Evolutionary conservation across 495 filamentous ascomycete genomes (phyloP).

Genomic region (Xylaria curta): DNA sequence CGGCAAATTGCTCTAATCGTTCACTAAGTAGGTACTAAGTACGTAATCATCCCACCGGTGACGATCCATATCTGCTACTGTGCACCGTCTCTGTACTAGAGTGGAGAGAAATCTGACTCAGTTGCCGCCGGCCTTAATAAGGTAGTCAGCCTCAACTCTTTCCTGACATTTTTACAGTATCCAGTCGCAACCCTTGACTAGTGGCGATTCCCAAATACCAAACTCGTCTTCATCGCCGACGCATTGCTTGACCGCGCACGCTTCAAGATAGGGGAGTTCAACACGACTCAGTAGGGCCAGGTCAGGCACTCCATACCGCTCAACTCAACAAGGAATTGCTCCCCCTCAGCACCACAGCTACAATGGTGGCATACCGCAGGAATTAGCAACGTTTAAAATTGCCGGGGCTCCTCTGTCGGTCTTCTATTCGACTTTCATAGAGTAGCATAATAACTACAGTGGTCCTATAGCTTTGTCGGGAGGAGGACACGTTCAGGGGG

Average conservation of each 20-base stretch:
- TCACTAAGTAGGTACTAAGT: neutral
- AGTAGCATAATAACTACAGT: neutral
- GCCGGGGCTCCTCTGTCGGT: neutral
- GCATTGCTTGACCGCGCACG: neutral
- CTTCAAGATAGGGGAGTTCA: neutral
- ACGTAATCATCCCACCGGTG: neutral
- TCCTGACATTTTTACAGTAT: neutral
- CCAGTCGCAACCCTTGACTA: neutral
- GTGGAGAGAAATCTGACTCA: conserved; percentile 3
- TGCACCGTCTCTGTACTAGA: neutral
- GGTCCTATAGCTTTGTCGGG: neutral
- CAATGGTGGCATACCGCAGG: neutral
- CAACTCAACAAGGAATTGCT: neutral
- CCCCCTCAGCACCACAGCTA: neutral
- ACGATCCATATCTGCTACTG: neutral
- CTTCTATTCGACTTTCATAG: neutral
- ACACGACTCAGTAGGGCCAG: neutral
- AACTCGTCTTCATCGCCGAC: neutral
- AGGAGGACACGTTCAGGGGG: neutral
- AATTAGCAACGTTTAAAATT: neutral
- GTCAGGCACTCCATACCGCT: neutral
- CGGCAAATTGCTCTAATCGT: neutral
- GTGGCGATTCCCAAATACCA: neutral
- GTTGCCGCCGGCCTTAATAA: neutral
- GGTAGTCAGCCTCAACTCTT: conserved; percentile 1